Base-by-base conservation (phyloP, 352 stramenopile species). In the Peronospora farinosa region DNA sequence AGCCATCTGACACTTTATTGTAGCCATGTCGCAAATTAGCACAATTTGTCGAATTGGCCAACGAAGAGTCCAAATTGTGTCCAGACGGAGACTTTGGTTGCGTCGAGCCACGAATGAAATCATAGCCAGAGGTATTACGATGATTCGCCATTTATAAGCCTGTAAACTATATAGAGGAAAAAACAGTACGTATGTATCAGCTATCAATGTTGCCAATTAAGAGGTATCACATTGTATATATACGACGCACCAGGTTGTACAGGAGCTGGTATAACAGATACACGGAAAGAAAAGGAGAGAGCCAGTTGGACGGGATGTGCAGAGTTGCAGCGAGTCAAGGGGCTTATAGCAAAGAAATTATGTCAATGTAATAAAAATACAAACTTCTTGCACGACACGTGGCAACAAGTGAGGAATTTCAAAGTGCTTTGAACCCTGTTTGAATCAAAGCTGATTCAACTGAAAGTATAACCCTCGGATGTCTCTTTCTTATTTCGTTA, bases 11-110 rank as follows among this genome's bases (percentile, higher is more conserved):
- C 0, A 46, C 47, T 7, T 46, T 54, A 16, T 51, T 54, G 47
- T 59, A 49, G 30, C 58, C 52, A 66, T 63, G 52, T 51, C 54
- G 35, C n/a, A 67, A 23, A 15, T 63, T 67, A 0, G 53, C 47
- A 44, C 58, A 67, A 21, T 51, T 57, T 3, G 50, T 51, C 25
- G 58, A 62, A 19, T 60, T 64, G 27, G 37, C 58, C 41, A 66
- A 46, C 16, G 38, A 54, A 1, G 32, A 49, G 36, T n/a, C 41
- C 8, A 36, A 56, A 27, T 38, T 40, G 15, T 40, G 56, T 30
- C 39, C 35, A 15, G 57, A 57, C 11, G 35, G 51, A 2, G 42
- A 59, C n/a, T 47, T 59, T n/a, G 52, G 52, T 35, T 49, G 40
- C 9, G 37, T 23, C 6, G 52, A 66, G n/a, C 47, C 36, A 5